Evolutionary conservation across 2,329 filamentous ascomycete genomes (phyloP).

Genomic region (Neopestalotiopsis rosae): DNA sequence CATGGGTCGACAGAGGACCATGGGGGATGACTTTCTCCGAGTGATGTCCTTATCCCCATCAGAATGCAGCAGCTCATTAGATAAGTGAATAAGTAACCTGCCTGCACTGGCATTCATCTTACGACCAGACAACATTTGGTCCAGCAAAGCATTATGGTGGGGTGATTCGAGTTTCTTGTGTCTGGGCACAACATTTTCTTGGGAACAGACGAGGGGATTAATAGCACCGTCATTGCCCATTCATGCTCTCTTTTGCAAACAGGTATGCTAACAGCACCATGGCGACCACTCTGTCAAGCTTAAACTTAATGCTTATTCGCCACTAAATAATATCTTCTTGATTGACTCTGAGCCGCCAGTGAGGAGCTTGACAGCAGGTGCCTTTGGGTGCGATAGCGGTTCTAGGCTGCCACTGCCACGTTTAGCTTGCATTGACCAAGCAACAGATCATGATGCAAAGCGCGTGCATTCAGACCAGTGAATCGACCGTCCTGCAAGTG

Average conservation of each 20-base stretch:
- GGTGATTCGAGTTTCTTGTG: background rate
- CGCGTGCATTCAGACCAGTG: background rate
- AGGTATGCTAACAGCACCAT: background rate
- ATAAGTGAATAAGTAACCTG: background rate
- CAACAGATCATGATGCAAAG: background rate
- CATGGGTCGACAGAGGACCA: no score
- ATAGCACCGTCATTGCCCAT: background rate
- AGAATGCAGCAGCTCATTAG: background rate
- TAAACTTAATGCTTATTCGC: background rate
- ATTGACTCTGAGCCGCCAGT: background rate
- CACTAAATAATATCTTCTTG: background rate
- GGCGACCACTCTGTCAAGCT: background rate
- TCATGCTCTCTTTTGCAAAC: background rate
- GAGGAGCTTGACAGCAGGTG: background rate
- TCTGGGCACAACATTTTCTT: background rate
- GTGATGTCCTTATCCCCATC: background rate
- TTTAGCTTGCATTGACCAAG: background rate
- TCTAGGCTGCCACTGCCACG: background rate
- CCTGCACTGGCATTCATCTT: background rate
- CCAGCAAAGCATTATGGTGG: slow-evolving; percentile 5
- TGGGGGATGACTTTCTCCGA: background rate
- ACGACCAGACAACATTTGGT: background rate
- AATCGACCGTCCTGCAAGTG: background rate
- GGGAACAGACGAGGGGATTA: background rate
- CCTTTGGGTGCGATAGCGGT: background rate